phyloP scores from a whole-genome alignment of 176 grass and related monocot genomes.

The Metroxylon sagu region DNA sequence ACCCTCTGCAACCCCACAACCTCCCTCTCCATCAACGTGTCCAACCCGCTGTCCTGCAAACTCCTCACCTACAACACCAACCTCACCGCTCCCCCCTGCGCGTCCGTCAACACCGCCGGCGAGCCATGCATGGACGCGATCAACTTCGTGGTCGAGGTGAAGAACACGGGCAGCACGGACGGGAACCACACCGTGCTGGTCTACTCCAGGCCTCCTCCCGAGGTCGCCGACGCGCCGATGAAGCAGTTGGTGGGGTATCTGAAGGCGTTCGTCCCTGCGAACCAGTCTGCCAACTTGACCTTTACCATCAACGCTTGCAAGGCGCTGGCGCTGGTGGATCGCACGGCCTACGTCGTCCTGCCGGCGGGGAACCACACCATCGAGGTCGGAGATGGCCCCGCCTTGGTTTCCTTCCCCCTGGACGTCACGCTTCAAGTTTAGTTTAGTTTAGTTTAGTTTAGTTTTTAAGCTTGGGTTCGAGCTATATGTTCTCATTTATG shows the following conservation, averaged over 20 bases:
- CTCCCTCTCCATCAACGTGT: neutral
- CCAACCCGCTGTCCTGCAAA: neutral
- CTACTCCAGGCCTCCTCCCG: neutral
- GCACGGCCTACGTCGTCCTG: neutral
- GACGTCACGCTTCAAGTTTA: neutral
- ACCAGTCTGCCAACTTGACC: neutral
- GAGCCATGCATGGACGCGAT: neutral
- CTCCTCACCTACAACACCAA: neutral
- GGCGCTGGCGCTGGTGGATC: neutral
- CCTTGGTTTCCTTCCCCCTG: neutral
- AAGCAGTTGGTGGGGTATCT: neutral
- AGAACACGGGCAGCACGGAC: neutral
- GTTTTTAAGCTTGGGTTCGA: too few relatives aligned
- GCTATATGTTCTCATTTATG: too few relatives aligned
- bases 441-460: neutral
- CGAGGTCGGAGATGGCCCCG: neutral
- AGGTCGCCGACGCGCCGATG: neutral
- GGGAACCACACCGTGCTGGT: neutral
- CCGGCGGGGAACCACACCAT: neutral
- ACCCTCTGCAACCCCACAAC: neutral
- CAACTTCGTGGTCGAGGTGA: neutral
- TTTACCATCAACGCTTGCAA: constrained; percentile 2
- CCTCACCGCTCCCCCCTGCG: neutral
- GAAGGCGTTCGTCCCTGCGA: neutral
- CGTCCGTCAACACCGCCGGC: neutral